A percentile compares a stretch with the other conserved stretches of the same genome.
Conservation (phyloP, 2,329 filamentous ascomycete species). For the Plenodomus biglobosus region DNA sequence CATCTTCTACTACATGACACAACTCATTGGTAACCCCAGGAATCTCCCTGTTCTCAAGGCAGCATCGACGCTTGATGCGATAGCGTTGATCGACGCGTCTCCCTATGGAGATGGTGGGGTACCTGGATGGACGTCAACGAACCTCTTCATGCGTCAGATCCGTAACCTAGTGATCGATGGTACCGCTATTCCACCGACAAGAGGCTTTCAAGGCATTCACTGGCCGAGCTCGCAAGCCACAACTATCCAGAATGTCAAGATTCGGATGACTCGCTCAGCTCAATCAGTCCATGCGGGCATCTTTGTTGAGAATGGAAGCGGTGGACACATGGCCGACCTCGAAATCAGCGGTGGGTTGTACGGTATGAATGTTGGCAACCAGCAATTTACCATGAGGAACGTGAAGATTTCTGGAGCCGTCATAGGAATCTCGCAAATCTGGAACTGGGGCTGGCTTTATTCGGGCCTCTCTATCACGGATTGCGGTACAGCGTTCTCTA, state of each 20-base stretch:
- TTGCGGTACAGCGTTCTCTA: constrained; percentile 57
- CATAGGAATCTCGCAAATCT: constrained; percentile 60
- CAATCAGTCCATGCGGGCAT: constrained; percentile 54
- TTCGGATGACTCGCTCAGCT: constrained; percentile 43
- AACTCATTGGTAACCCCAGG: constrained; percentile 63
- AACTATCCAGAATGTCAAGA: constrained; percentile 51
- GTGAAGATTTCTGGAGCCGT: constrained; percentile 56
- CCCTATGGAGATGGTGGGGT: constrained; percentile 46
- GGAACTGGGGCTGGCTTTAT: constrained; percentile 64
- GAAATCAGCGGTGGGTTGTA: constrained; percentile 49
- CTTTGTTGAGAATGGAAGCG: constrained; percentile 51
- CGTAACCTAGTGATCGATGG: constrained; percentile 66
- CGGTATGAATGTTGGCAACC: constrained; percentile 51
- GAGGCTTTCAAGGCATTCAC: constrained; percentile 52
- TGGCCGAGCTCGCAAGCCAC: constrained; percentile 53
- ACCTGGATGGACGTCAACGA: constrained; percentile 55
- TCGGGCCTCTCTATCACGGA: constrained; percentile 55
- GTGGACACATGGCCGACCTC: constrained; percentile 52
- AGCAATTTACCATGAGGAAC: constrained; percentile 61
- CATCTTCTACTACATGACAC: constrained; percentile 65
- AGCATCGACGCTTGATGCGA: constrained; percentile 53
- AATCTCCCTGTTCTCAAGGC: constrained; percentile 59
- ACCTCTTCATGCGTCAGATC: constrained; percentile 66
- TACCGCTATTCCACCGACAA: constrained; percentile 52
- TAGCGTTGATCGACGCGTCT: constrained; percentile 63